Evolutionary conservation across 1,139 yeast species (phyloP), one percentile per base, ranked within the genome.

Genomic region (Candida tropicalis): DNA sequence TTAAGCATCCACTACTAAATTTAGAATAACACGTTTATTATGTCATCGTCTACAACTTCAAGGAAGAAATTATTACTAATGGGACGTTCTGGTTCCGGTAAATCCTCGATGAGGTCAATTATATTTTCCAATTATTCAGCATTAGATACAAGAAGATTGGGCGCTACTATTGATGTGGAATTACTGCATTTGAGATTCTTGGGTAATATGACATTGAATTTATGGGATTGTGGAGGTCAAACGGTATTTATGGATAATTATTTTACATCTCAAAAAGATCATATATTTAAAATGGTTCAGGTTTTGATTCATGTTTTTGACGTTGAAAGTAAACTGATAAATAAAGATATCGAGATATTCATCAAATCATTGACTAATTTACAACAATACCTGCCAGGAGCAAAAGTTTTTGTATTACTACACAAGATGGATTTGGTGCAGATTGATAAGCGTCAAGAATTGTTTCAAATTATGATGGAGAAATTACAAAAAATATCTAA

Each of bases 151-250:
- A 76, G 98, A 53, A 74, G 99, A 49, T 68, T 93, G 12, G 99
- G 99, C 1, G 99, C 99, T 18, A 93, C 99, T 0, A 91, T 95
- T 48, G 99, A 95, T 59, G 98, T 93, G 20, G 99, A 95, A 60
- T 97, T 93, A 60, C 90, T 98, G 4, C 97, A 93, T 65, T 71
- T 93, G 42, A 72, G 98, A 44, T 91, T 93, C 59, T 71, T 93
- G 47, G 97, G 97, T 4, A 91, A 93, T 61, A 89, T 93, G 95
- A 90, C 97, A 1, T 74, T 93, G 44, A 93, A 93, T 56, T 70
- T 93, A 26, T 91, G 99, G 99, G 99, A 93, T 63, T 93, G 99
- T 67, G 99, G 99, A 53, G 96, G 96, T 3, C 99, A 93, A 64
- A 98, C 93, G 62, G 91, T 87, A 3, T 95, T 91, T 57, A 91